These are phyloP conservation scores for Lentinula aciculospora DNA, from an alignment of 768 basidiomycete species.

Conservation along the genomic window DNA sequence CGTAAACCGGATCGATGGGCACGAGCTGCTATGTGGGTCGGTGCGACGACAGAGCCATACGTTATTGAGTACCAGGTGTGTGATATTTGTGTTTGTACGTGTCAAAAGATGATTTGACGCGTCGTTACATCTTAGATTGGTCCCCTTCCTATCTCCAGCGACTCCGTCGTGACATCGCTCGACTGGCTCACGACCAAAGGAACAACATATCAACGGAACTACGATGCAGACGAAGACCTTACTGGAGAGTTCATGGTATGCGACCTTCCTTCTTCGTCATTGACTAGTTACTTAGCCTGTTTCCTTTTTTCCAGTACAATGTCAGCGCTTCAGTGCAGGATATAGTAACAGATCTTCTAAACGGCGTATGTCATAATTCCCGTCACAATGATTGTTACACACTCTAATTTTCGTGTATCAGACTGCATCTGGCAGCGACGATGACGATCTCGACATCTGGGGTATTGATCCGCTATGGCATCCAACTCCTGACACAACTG, in stretches of 20 bases:
- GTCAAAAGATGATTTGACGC: background rate
- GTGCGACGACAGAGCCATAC: conserved; percentile 11
- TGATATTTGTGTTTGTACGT: background rate
- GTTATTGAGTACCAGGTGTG: conserved; percentile 1
- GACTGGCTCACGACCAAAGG: conserved; percentile 17
- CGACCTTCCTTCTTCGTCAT: conserved; percentile 3
- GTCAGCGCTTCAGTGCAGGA: conserved; percentile 14
- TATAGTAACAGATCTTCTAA: conserved; percentile 17
- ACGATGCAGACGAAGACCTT: conserved; percentile 11
- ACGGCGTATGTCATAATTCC: conserved; percentile 9
- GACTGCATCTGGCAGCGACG: conserved; percentile 15
- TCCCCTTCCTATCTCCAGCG: conserved; percentile 14
- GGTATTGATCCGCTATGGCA: conserved; percentile 18
- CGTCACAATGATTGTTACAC: background rate
- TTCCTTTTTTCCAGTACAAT: background rate
- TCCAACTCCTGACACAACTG: conserved; percentile 12
- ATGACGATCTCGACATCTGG: conserved; percentile 17
- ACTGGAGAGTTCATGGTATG: conserved; percentile 5
- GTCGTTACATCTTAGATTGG: conserved; percentile 10
- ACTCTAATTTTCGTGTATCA: background rate
- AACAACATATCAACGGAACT: conserved; percentile 14
- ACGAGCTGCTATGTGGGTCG: conserved; percentile 14
- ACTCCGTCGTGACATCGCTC: conserved; percentile 12
- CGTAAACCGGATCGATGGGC: conserved; percentile 12
- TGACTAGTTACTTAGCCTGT: conserved; percentile 8